Evolutionary conservation across 192 early-diverging fungal species (phyloP).

Genomic region (Backusella mclennaniae): DNA sequence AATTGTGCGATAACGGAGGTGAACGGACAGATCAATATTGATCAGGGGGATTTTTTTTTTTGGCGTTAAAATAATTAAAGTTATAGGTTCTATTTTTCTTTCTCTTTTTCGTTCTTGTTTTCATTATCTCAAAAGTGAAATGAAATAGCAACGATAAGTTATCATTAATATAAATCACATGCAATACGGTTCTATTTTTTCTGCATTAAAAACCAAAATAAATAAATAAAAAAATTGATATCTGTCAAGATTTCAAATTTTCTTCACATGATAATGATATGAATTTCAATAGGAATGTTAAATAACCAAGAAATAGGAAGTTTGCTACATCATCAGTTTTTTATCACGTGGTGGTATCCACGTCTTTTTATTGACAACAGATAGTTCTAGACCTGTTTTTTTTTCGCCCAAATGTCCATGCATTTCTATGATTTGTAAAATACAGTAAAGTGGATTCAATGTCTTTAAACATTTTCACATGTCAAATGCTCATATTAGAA

Average conservation of each 20-base stretch:
- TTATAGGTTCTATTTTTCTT: background rate
- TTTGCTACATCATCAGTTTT: background rate
- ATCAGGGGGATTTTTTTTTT: background rate
- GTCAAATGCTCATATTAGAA: too few relatives aligned
- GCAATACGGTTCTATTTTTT: background rate
- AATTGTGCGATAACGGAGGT: conserved; percentile 15
- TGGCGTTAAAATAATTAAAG: background rate
- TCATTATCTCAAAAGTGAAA: background rate
- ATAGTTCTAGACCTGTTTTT: background rate
- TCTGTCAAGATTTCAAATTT: background rate
- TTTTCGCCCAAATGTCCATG: too few relatives aligned
- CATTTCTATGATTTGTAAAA: too few relatives aligned
- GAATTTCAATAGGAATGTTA: background rate
- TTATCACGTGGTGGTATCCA: background rate
- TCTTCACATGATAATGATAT: background rate
- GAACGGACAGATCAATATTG: conserved; percentile 13
- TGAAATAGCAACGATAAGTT: background rate
- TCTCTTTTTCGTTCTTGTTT: background rate
- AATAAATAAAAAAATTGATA: background rate
- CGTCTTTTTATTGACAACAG: background rate
- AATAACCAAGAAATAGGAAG: background rate
- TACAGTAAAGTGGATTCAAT: too few relatives aligned
- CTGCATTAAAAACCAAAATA: background rate
- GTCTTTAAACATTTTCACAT: too few relatives aligned
- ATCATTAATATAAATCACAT: conserved; percentile 1